A percentile compares a stretch with the other conserved stretches of the same genome.
Evolutionary conservation across 2,329 filamentous ascomycete genomes (phyloP).

Genomic region (Botrytis pseudocinerea): DNA sequence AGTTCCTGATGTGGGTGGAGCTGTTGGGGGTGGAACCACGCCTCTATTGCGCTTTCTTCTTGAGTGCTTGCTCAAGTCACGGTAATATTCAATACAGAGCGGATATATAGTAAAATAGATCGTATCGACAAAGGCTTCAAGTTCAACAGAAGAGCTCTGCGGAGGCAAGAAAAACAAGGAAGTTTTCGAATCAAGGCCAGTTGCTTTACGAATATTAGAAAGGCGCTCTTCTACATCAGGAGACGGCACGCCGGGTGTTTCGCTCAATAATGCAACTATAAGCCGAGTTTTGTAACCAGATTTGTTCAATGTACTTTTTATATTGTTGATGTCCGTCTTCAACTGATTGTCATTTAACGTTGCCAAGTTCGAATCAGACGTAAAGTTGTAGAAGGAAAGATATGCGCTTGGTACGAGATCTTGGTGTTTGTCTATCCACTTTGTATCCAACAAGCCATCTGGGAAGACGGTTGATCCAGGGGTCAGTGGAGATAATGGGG

Average conservation of each 20-base stretch:
- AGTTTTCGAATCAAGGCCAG: constrained; percentile 77
- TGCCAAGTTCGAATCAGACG: constrained; percentile 69
- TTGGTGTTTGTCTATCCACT: constrained; percentile 90
- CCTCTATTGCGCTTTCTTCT: constrained; percentile 84
- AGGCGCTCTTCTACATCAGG: constrained; percentile 73
- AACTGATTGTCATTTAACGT: constrained; percentile 83
- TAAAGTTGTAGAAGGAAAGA: constrained; percentile 77
- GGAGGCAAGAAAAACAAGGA: constrained; percentile 80
- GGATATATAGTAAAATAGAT: constrained; percentile 73
- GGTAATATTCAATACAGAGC: constrained; percentile 82
- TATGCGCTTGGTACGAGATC: constrained; percentile 77
- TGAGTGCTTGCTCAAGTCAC: constrained; percentile 88
- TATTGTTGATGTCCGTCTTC: constrained; percentile 79
- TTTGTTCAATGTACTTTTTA: constrained; percentile 65
- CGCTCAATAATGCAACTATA: constrained; percentile 74
- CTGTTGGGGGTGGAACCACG: constrained; percentile 74
- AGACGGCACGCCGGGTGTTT: constrained; percentile 58
- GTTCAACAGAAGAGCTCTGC: constrained; percentile 67
- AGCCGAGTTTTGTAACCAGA: constrained; percentile 78
- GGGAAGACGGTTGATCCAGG: constrained; percentile 82
- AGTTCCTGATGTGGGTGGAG: constrained; percentile 79
- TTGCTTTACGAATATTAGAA: constrained; percentile 74
- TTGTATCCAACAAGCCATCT: constrained; percentile 78
- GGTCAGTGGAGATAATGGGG: constrained; percentile 85
- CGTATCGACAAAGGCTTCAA: constrained; percentile 71